phyloP scores from a whole-genome alignment of 768 basidiomycete genomes.

The Suillus occidentalis region DNA sequence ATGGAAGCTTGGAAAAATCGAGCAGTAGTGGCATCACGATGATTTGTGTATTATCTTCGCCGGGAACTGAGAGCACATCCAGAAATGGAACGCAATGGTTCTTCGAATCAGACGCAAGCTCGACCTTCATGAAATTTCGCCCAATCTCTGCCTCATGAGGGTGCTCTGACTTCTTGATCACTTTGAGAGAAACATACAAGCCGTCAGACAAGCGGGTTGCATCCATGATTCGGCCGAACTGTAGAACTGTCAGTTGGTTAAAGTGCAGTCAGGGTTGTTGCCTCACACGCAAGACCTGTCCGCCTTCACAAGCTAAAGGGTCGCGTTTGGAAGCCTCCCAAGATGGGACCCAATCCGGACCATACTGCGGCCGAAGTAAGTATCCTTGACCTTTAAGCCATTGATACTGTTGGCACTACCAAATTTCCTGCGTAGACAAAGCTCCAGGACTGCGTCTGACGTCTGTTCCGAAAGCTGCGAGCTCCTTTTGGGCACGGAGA shows the following conservation, averaged over 20 bases:
- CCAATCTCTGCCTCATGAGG: conserved; percentile 34
- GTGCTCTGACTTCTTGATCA: conserved; percentile 9
- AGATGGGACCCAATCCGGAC: background rate
- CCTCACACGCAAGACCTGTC: background rate
- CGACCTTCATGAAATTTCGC: conserved; percentile 16
- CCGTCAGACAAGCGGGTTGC: conserved; percentile 30
- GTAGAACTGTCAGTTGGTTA: background rate
- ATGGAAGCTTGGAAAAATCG: conserved; percentile 20
- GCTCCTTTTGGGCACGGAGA: background rate
- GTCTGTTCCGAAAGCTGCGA: background rate
- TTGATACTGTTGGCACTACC: background rate
- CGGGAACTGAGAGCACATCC: conserved; percentile 21
- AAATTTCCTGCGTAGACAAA: background rate
- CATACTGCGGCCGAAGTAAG: background rate
- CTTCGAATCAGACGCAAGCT: background rate
- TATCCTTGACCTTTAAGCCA: background rate
- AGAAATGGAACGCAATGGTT: conserved; percentile 39
- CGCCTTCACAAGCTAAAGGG: conserved; percentile 13
- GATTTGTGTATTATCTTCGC: conserved; percentile 9
- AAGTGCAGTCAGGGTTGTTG: background rate
- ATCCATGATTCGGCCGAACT: conserved; percentile 26
- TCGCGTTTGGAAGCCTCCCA: background rate
- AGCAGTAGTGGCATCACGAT: conserved; percentile 39
- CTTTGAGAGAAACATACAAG: conserved; percentile 31
- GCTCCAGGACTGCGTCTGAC: background rate